Base-by-base conservation (phyloP, 768 basidiomycete species). In the Candolleomyces efflorescens region DNA sequence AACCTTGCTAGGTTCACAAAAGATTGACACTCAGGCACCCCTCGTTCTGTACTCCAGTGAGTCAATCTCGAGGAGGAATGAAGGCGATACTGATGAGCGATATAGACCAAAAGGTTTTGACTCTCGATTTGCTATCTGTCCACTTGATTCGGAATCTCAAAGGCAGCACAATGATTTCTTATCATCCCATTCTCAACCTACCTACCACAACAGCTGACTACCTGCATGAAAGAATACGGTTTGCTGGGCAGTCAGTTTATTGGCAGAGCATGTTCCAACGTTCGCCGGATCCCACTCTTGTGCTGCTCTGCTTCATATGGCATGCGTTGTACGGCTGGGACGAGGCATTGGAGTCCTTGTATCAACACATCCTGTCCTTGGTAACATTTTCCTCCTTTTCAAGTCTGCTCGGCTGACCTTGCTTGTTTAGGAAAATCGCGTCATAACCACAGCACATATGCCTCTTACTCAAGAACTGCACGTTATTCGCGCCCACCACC, bases 261-360 rank as follows among this genome's bases (percentile, higher is more conserved):
- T 81, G 79, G 77, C 69, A 73, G 52, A 71, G 69, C 22, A 68
- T 75, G 45, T 69, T 76, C 24, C 57, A 62, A 58, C 68, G 64
- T 22, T 75, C 81, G 0, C 65, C 67, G 3, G 84, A 85, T 59
- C 81, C 82, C 2, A 84, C 83, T 0, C 79, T 84, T 54, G 58
- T 83, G 0, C 69, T 84, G 24, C 63, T 85, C 15, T 72, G 76
- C 5, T 75, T 78, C 41, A 67, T 84, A 13, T 85, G 83, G 84
- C 78, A 84, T 54, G 77, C 81, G 5, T 51, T 84, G 51, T 85
- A 85, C 60, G 79, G 80, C 0, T 85, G 82, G 82, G 83, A 85
- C 55, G 78, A 85, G 63, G 72, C 82, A 0, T 65, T 85, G 10
- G 83, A 84, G 61, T 68, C 68, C 22, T 67, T 85, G 9, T 84